These are phyloP conservation scores for Ustilago trichophora DNA, from an alignment of 1,284 basidiomycete genomes.

Conservation along the genomic window DNA sequence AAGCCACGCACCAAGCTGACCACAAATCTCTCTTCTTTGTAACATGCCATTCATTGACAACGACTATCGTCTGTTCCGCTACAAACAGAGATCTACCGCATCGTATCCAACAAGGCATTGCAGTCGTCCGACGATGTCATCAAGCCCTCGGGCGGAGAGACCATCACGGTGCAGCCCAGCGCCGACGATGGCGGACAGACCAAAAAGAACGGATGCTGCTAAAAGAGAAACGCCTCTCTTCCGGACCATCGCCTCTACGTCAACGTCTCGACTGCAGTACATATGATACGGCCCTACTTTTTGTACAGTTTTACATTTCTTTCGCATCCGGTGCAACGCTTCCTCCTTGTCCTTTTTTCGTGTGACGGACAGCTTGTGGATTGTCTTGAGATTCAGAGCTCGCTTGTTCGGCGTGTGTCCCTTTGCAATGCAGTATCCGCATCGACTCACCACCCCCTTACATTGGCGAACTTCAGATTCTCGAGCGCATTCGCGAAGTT, in stretches of 20 bases:
- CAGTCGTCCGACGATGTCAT: slow-evolving; percentile 66
- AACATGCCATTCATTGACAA: not conserved
- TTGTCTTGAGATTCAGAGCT: too few relatives aligned
- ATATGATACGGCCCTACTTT: too few relatives aligned
- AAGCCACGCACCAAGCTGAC: not conserved
- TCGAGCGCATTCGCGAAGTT: too few relatives aligned
- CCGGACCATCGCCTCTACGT: slow-evolving; percentile 5
- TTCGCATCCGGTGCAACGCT: slow-evolving; percentile 5
- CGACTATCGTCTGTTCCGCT: not conserved
- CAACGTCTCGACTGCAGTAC: too few relatives aligned
- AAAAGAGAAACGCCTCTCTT: slow-evolving; percentile 17
- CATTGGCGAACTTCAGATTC: too few relatives aligned
- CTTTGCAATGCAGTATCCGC: too few relatives aligned
- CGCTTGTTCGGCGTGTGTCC: too few relatives aligned
- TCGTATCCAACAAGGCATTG: slow-evolving; percentile 66
- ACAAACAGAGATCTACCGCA: slow-evolving; percentile 64
- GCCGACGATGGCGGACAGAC: slow-evolving; percentile 63
- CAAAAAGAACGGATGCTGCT: slow-evolving; percentile 67
- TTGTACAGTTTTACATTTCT: slow-evolving; percentile 16
- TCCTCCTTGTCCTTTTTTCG: not conserved
- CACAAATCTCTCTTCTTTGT: slow-evolving; percentile 1
- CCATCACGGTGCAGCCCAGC: slow-evolving; percentile 66
- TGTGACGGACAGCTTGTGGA: too few relatives aligned
- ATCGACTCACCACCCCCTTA: too few relatives aligned
- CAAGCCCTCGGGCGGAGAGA: slow-evolving; percentile 66